These are phyloP conservation scores for Cyclostephanos invisitatus DNA, from an alignment of 108 stramenopile genomes.

Conservation along the genomic window DNA sequence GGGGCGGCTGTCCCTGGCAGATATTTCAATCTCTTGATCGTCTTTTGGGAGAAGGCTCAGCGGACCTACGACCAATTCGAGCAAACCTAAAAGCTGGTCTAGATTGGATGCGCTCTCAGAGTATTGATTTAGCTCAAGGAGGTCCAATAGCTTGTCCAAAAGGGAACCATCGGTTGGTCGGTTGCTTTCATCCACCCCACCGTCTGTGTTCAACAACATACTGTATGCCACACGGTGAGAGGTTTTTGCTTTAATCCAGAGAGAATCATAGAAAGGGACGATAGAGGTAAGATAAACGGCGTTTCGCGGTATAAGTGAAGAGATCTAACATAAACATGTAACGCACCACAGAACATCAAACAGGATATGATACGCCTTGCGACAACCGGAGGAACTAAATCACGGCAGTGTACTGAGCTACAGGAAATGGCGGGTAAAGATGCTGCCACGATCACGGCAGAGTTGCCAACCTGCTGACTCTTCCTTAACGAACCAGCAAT, in stretches of 20 bases:
- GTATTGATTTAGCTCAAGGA: constrained; percentile 65
- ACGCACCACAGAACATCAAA: constrained; percentile 54
- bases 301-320: too few relatives aligned
- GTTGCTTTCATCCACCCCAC: constrained; percentile 5
- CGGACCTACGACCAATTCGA: constrained; percentile 74
- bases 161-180: constrained; percentile 24
- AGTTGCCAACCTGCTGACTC: constrained; percentile 52
- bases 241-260: constrained; percentile 31
- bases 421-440: constrained; percentile 70
- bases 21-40: constrained; percentile 55
- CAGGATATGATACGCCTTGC: constrained; percentile 73
- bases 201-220: constrained; percentile 41
- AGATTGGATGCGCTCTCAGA: constrained; percentile 74
- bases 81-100: constrained; percentile 72
- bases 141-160: constrained; percentile 69
- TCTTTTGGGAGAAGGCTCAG: constrained; percentile 62
- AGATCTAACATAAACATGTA: constrained; percentile 43
- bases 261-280: too few relatives aligned
- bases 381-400: constrained; percentile 72
- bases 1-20: constrained; percentile 42
- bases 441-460: constrained; percentile 70
- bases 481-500: constrained; percentile 40
- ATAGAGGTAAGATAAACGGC: too few relatives aligned
- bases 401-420: constrained; percentile 38
- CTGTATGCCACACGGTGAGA: constrained; percentile 67